Conservation (phyloP, 805 yeast genomes). For the Candida methanosorbosa region DNA sequence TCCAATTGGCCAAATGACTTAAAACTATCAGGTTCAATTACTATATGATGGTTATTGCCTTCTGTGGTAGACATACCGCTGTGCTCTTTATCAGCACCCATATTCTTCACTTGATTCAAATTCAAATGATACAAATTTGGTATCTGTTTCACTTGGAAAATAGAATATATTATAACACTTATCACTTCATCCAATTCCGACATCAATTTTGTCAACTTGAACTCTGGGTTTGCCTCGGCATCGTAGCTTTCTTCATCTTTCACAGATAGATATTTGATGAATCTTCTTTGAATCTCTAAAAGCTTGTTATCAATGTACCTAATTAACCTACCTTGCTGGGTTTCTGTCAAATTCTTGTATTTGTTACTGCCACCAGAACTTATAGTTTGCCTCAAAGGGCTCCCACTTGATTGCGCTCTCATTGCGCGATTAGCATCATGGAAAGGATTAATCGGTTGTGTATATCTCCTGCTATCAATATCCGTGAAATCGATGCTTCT, state of each 20-base stretch:
- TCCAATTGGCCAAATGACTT: slow-evolving; percentile 49
- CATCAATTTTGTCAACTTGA: slow-evolving; percentile 25
- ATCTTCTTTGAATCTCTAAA: slow-evolving; percentile 45
- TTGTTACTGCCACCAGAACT: too few species aligned
- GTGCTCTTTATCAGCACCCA: not conserved
- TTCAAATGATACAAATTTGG: slow-evolving; percentile 21
- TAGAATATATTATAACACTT: slow-evolving; percentile 56
- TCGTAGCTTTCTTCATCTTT: slow-evolving; percentile 17
- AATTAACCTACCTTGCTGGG: slow-evolving; percentile 50
- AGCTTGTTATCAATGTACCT: slow-evolving; percentile 46
- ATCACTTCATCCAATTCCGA: slow-evolving; percentile 39
- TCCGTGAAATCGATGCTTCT: not conserved
- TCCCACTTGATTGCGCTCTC: not conserved
- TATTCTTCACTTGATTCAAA: not conserved
- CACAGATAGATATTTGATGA: slow-evolving; percentile 28
- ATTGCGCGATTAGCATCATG: not conserved
- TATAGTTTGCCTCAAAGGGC: too few species aligned
- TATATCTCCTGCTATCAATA: not conserved
- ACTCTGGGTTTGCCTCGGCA: slow-evolving; percentile 10
- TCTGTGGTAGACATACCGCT: not conserved
- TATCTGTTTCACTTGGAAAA: slow-evolving; percentile 24
- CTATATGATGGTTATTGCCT: slow-evolving; percentile 1
- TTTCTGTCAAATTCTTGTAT: slow-evolving; percentile 24
- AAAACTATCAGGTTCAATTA: slow-evolving; percentile 8
- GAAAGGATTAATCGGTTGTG: slow-evolving; percentile 1